phyloP scores from a whole-genome alignment of 768 basidiomycete genomes.

The Leccinellum rugosiceps region DNA sequence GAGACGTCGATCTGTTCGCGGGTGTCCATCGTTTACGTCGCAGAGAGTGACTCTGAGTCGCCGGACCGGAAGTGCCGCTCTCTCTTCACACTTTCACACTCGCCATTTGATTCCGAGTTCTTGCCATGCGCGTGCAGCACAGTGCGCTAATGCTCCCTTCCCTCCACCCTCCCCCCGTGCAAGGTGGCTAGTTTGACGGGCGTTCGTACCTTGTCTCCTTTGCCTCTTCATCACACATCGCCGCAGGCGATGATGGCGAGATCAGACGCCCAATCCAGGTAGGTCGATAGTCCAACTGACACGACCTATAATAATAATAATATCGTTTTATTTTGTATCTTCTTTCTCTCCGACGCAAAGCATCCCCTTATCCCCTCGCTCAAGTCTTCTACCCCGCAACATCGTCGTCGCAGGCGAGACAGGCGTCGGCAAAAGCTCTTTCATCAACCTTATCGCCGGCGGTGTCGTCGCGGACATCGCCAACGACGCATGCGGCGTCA shows the following conservation, averaged over 20 bases:
- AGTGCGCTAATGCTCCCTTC: not conserved
- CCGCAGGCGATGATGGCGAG: not conserved
- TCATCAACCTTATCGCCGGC: constrained; percentile 23
- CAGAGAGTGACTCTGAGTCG: not conserved
- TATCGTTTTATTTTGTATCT: no score
- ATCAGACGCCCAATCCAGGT: not conserved
- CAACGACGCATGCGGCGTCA: constrained; percentile 25
- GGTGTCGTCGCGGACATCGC: constrained; percentile 10
- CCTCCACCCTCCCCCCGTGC: not conserved
- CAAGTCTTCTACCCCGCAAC: constrained; percentile 15
- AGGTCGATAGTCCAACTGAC: not conserved
- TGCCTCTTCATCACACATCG: not conserved
- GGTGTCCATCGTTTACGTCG: constrained; percentile 7
- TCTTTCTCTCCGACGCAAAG: not conserved
- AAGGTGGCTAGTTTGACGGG: not conserved
- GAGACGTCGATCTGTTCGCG: constrained; percentile 17
- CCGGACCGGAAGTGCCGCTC: not conserved
- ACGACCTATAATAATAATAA: no score
- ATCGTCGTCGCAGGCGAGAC: constrained; percentile 24
- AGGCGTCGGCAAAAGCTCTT: constrained; percentile 26
- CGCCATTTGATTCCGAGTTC: no score
- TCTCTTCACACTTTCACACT: no score
- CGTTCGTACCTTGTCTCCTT: not conserved
- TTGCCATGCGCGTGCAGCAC: not conserved
- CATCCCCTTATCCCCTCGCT: not conserved